These are phyloP conservation scores for Xylaria flabelliformis DNA, from an alignment of 495 filamentous ascomycete species.

Conservation along the genomic window DNA sequence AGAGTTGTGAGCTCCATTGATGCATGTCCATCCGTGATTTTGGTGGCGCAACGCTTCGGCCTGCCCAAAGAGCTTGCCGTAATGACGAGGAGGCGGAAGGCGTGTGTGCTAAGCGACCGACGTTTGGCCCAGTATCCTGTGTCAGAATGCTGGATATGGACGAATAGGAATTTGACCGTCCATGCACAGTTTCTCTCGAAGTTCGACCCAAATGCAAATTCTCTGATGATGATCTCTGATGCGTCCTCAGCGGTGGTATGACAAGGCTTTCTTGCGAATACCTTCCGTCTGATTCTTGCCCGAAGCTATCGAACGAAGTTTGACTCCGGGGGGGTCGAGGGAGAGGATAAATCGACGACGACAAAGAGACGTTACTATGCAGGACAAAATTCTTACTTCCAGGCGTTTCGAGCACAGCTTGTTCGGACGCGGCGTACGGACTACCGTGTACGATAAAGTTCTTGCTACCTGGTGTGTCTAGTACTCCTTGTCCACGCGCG, in stretches of 20 bases:
- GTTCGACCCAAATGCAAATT: constrained; percentile 54
- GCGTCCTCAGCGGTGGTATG: constrained; percentile 55
- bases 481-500: constrained; percentile 14
- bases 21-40: constrained; percentile 47
- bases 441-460: constrained; percentile 28
- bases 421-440: constrained; percentile 30
- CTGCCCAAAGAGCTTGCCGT: constrained; percentile 38
- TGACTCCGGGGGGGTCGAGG: constrained; percentile 33
- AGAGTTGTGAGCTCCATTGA: constrained; percentile 77
- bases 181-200: constrained; percentile 55
- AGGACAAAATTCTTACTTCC: constrained; percentile 27
- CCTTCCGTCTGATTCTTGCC: constrained; percentile 41
- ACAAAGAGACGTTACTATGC: constrained; percentile 47
- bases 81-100: constrained; percentile 38
- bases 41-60: constrained; percentile 29
- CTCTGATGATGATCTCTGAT: constrained; percentile 54
- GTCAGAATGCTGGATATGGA: constrained; percentile 56
- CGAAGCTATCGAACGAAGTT: constrained; percentile 38
- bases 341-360: constrained; percentile 42
- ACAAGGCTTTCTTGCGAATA: constrained; percentile 63
- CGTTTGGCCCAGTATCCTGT: constrained; percentile 50
- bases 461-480: constrained; percentile 24
- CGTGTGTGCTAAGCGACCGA: constrained; percentile 33
- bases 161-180: constrained; percentile 55
- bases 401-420: constrained; percentile 24